Base-by-base conservation (phyloP, 2,329 filamentous ascomycete genomes). In the Exophiala sp. region DNA sequence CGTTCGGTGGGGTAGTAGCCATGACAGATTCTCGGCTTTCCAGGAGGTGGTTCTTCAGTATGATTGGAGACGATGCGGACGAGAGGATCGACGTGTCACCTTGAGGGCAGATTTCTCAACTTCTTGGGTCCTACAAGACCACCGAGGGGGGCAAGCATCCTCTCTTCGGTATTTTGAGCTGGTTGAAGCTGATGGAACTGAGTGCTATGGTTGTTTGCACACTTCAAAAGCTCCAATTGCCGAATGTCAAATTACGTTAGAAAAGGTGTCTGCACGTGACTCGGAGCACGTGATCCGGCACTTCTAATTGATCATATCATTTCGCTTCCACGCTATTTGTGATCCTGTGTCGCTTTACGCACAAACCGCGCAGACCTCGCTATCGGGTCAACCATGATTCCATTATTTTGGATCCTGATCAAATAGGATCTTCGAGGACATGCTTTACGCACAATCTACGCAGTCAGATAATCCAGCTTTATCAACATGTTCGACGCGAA, bases 361-460 rank as follows among this genome's bases (percentile, higher is more conserved):
- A 61, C 52, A 61, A 58, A 35, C 45, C 52, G 44, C 58, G 53
- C 58, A 53, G 42, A 38, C 35, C 45, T 20, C 21, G 6, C 8
- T 40, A 9, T 47, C 20, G n/a, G n/a, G 16, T 55, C 39, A 41
- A 41, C 21, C 41, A 50, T 32, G 12, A 24, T 14, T 45, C 42
- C 33, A 14, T 47, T 21, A 21, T 39, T 50, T 43, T 18, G 16
- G 36, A 34, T 41, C 21, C 11, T 34, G 33, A 16, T 51, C 29
- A 47, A 40, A 43, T 44, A 21, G 34, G 46, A 40, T 44, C 14
- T 10, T 33, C 36, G 24, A 12, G 20, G 14, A 24, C 21, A 36
- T 16, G 39, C 29, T 50, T 38, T 51, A 58, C 58, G 58, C 58
- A 60, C 54, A 60, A 60, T 36, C 32, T 46, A 24, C 58, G 53